phyloP scores from a whole-genome alignment of 2,329 filamentous ascomycete genomes.

The Harringtonia lauricola region DNA sequence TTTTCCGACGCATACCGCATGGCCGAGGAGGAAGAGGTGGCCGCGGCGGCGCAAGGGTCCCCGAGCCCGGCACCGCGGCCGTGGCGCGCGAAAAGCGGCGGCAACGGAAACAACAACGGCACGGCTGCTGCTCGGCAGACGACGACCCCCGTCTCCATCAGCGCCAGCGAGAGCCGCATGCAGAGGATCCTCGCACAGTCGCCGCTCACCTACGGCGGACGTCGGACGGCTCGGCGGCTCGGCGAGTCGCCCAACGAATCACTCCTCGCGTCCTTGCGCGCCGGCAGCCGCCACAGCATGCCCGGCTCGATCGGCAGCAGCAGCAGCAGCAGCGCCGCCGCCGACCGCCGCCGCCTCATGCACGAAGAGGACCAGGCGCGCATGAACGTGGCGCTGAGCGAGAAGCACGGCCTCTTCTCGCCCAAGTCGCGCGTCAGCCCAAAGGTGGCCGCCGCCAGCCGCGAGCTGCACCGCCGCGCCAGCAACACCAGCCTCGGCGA shows the following conservation, averaged over 20 bases:
- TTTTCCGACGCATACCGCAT: slow-evolving; percentile 30
- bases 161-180: slow-evolving; percentile 11
- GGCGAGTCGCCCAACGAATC: slow-evolving; percentile 1
- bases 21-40: slow-evolving; percentile 22
- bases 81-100: slow-evolving; percentile 24
- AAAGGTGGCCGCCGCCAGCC: slow-evolving; percentile 25
- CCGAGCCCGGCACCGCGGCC: slow-evolving; percentile 39
- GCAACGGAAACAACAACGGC: background rate
- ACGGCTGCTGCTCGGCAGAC: background rate
- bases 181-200: slow-evolving; percentile 13
- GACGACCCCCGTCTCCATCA: slow-evolving; percentile 1
- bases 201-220: slow-evolving; percentile 14
- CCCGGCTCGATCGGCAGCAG: background rate
- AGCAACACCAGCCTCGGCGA: slow-evolving; percentile 22
- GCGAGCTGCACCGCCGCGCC: slow-evolving; percentile 21
- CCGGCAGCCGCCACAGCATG: slow-evolving; percentile 2
- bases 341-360: slow-evolving; percentile 16
- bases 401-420: slow-evolving; percentile 21
- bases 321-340: slow-evolving; percentile 5
- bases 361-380: slow-evolving; percentile 16
- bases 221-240: slow-evolving; percentile 10
- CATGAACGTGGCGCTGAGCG: slow-evolving; percentile 14
- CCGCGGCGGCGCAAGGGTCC: slow-evolving; percentile 26
- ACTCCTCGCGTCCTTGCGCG: background rate
- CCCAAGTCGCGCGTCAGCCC: slow-evolving; percentile 20